Percentiles rank a stretch among this genome's conserved stretches.
Conservation (phyloP, 2,329 filamentous ascomycete species). For the Ophiostoma sp. region DNA sequence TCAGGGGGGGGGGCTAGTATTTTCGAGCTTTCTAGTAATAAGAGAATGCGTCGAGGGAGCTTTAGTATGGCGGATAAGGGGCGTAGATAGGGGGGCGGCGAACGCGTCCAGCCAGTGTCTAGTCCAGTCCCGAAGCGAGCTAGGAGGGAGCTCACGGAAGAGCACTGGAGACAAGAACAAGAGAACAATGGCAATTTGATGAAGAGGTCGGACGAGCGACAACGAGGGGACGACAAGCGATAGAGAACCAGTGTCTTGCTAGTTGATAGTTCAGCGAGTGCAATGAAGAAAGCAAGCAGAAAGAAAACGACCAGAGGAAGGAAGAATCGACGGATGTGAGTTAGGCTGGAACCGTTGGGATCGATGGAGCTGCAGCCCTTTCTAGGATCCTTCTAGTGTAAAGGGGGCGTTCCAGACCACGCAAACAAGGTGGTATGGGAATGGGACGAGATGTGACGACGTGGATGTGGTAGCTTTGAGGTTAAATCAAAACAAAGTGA, state of each 20-base stretch:
- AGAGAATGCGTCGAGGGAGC: conserved; percentile 3
- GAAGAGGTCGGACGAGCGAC: too few species aligned
- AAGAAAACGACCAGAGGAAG: not conserved
- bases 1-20: not conserved
- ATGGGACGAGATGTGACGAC: not conserved
- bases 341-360: not conserved
- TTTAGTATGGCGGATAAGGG: conserved; percentile 11
- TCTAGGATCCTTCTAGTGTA: conserved; percentile 4
- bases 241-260: too few species aligned
- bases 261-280: not conserved
- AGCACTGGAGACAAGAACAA: not conserved
- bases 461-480: not conserved
- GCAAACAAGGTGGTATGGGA: not conserved
- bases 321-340: not conserved
- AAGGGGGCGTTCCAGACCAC: not conserved
- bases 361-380: not conserved
- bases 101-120: not conserved
- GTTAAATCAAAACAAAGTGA: not conserved
- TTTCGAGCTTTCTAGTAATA: not conserved
- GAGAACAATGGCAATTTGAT: too few species aligned
- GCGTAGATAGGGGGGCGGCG: conserved; percentile 13
- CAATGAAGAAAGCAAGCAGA: not conserved
- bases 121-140: not conserved
- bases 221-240: too few species aligned
- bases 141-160: not conserved